Evolutionary conservation across 2,329 filamentous ascomycete genomes (phyloP), one percentile per base, ranked within the genome.

Genomic region (Sclerotinia nivalis): DNA sequence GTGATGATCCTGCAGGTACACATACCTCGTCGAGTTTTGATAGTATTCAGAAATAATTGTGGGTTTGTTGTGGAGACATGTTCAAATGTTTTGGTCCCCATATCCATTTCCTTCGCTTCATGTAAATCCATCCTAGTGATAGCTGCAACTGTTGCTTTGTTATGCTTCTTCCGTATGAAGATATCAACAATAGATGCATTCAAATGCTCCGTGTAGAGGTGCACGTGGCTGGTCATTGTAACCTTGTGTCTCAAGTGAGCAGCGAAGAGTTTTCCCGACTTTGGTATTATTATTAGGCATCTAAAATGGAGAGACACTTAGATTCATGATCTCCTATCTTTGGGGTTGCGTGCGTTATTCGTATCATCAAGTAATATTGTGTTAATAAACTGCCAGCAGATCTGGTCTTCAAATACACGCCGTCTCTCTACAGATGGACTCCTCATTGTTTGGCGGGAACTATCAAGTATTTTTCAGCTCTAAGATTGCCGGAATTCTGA

Each of bases 1-100:
- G 31, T 47, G 43, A 45, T 49, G 43, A 62, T 62, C 60, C 45
- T 49, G 47, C 60, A 62, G 45, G 31, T 62, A 62, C 52, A 55
- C 15, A 31, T 7, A 34, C 20, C 31, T 37, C 31, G 54, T 58
- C 54, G 5, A 62, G 43, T 49, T 62, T 62, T 62, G 28, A 50
- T 22, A 12, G 45, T 62, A 20, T 50, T 37, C 45, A 15, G 45
- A 31, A 45, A 4, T 20, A 28, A 60, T 60, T 60, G n/a, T 12
- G 43, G n/a, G 45, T 49, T 28, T 12, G 28, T 49, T 62, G 22
- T 50, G 43, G 31, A 61, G 59, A 43, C n/a, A 58, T 47, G 59
- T n/a, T 61, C 59, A 15, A 31, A 31, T 34, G 28, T 34, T 20
- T 28, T 49, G 59, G 13, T 61, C 15, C 28, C 37, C 56, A 12